Base-by-base conservation (phyloP, 108 stramenopile species). In the Cyclotella choctawhatcheeana region DNA sequence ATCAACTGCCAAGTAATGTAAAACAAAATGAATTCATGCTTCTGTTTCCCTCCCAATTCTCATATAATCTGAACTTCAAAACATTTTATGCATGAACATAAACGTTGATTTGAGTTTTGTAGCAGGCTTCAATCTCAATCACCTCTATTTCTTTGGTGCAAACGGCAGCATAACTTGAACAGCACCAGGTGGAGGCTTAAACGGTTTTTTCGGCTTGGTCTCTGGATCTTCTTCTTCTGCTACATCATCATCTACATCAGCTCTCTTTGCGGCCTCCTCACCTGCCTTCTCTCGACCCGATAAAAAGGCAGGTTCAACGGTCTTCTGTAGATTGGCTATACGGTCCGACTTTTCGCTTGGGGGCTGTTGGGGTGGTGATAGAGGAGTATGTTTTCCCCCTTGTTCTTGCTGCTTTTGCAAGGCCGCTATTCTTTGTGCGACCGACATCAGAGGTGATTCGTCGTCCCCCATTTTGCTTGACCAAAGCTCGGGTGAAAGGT, bases 361-460 rank as follows among this genome's bases (percentile, higher is more conserved):
- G 6, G 64, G 44, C 47, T 34, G 29, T 25, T 22, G n/a, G 29
- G 58, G 48, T 12, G 56, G 35, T 20, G 17, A 29, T 21, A 33
- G 18, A n/a, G 60, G 24, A 54, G 48, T 68, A 37, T 20, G 20
- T 0, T 64, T 29, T n/a, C 45, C 35, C 8, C 37, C 37, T 6
- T 40, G 37, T 8, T 12, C 37, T 40, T 40, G 37, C 34, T 60
- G 32, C 7, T 66, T 78, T 65, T 78, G 63, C 14, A 78, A 64
- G 5, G 77, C 77, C 20, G 77, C 77, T 37, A 78, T 71, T 55
- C 77, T 53, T 45, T 78, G 44, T 13, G 69, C 69, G 18, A 78
- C 54, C 17, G 77, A 58, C 55, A 64, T 66, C 18, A 64, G 69
- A 14, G 35, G 48, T 27, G 62, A 61, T 17, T 66, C 77, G 7